These are phyloP conservation scores for Kwoniella mangroviensis DNA, from an alignment of 768 basidiomycete species.

Conservation along the genomic window DNA sequence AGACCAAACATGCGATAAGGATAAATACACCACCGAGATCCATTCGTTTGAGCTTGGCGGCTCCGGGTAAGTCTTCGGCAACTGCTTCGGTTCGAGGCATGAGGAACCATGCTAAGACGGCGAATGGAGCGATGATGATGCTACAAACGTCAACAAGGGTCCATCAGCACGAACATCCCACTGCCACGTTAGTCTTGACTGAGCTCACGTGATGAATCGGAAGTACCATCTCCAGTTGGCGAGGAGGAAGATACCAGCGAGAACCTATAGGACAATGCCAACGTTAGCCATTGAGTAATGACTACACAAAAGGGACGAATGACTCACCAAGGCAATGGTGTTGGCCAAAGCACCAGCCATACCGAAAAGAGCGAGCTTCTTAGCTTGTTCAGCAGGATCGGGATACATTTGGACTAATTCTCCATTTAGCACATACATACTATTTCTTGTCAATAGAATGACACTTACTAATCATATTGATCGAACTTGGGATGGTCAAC, in stretches of 20 bases:
- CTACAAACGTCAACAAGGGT: background rate
- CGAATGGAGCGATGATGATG: slow-evolving; percentile 41
- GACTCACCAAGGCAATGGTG: slow-evolving; percentile 41
- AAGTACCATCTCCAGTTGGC: slow-evolving; percentile 56
- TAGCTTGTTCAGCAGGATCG: slow-evolving; percentile 46
- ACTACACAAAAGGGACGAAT: too few species aligned
- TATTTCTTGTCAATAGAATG: too few species aligned
- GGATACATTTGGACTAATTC: slow-evolving; percentile 47
- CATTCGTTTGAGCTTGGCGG: slow-evolving; percentile 50
- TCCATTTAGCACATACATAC: background rate
- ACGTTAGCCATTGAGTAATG: background rate
- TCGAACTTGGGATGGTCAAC: slow-evolving; percentile 50
- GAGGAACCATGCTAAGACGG: slow-evolving; percentile 49
- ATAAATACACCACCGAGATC: slow-evolving; percentile 50
- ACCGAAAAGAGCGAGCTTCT: slow-evolving; percentile 53
- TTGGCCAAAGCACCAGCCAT: slow-evolving; percentile 51
- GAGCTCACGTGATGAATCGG: slow-evolving; percentile 47
- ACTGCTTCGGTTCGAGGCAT: slow-evolving; percentile 49
- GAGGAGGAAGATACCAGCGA: slow-evolving; percentile 53
- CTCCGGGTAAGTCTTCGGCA: slow-evolving; percentile 43
- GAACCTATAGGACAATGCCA: slow-evolving; percentile 18
- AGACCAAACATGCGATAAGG: slow-evolving; percentile 44
- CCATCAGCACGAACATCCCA: background rate
- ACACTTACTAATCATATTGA: slow-evolving; percentile 48
- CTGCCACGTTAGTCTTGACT: background rate